Percentiles rank a stretch among this genome's conserved stretches.
phyloP scores from a whole-genome alignment of 768 basidiomycete species.

The Leccinum aurantiacum region DNA sequence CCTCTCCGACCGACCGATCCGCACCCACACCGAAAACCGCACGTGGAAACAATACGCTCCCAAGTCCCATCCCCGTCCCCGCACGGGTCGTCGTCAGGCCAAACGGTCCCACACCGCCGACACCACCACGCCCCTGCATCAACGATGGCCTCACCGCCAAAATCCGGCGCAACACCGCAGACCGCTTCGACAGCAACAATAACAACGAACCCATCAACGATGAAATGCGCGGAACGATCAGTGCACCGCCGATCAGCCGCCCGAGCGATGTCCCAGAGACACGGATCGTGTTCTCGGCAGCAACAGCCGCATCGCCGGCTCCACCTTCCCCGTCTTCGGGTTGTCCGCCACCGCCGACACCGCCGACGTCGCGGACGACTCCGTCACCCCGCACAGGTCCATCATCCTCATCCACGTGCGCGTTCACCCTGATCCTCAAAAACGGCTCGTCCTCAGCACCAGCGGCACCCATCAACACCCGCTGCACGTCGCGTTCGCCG shows the following conservation, averaged over 20 bases:
- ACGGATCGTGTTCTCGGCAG: conserved; percentile 58
- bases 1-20: background rate
- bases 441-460: conserved; percentile 31
- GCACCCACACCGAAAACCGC: conserved; percentile 22
- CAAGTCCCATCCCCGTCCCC: conserved; percentile 4
- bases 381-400: conserved; percentile 5
- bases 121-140: conserved; percentile 2
- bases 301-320: conserved; percentile 41
- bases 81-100: conserved; percentile 15
- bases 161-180: conserved; percentile 28
- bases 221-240: conserved; percentile 67
- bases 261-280: conserved; percentile 61
- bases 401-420: conserved; percentile 34
- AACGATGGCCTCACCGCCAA: conserved; percentile 24
- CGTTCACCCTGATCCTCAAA: conserved; percentile 31
- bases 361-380: background rate
- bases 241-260: conserved; percentile 65
- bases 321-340: conserved; percentile 9
- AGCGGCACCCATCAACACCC: conserved; percentile 23
- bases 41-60: conserved; percentile 9
- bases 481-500: conserved; percentile 23
- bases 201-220: conserved; percentile 63
- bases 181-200: conserved; percentile 47
- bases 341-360: conserved; percentile 4
- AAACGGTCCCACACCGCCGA: conserved; percentile 17